A percentile compares a stretch with the other conserved stretches of the same genome.
phyloP scores from a whole-genome alignment of 2,329 filamentous ascomycete genomes.

The Cladosporium sp. region DNA sequence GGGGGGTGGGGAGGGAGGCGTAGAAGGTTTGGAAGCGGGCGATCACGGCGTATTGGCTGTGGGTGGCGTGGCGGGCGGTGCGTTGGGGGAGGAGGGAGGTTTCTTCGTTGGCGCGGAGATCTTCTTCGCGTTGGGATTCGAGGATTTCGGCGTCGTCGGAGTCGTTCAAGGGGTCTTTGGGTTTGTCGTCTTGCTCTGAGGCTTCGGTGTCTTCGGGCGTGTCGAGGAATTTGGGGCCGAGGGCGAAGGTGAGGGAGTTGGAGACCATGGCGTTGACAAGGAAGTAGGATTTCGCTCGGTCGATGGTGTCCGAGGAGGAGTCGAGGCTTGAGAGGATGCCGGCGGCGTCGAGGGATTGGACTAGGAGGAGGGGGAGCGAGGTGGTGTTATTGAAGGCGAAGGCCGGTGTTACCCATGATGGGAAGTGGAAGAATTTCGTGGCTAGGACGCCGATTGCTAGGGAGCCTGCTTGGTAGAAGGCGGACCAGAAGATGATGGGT shows the following conservation, averaged over 20 bases:
- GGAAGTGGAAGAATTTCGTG: constrained; percentile 45
- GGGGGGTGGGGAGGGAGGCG: constrained; percentile 33
- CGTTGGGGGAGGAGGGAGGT: constrained; percentile 48
- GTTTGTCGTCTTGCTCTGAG: constrained; percentile 14
- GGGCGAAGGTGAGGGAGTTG: constrained; percentile 58
- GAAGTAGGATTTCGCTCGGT: constrained; percentile 61
- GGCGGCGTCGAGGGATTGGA: constrained; percentile 50
- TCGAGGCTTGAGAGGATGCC: constrained; percentile 49
- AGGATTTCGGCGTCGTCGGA: constrained; percentile 24
- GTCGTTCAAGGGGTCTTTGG: constrained; percentile 18
- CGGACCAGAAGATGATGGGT: constrained; percentile 43
- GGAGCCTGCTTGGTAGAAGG: constrained; percentile 47
- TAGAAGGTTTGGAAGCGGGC: constrained; percentile 32
- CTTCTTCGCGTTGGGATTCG: constrained; percentile 24
- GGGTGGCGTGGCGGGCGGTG: constrained; percentile 27
- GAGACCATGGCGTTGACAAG: constrained; percentile 60
- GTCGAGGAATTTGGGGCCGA: constrained; percentile 57
- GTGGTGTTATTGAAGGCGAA: constrained; percentile 57
- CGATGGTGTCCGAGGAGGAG: constrained; percentile 46
- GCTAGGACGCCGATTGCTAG: constrained; percentile 43
- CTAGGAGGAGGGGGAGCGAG: constrained; percentile 47
- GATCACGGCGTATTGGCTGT: constrained; percentile 31
- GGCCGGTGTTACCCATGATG: constrained; percentile 50
- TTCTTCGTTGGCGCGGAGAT: constrained; percentile 39
- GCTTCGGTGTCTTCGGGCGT: constrained; percentile 29